These are phyloP conservation scores for Pseudodiploospora longispora DNA, from an alignment of 2,329 filamentous ascomycete species.

Conservation along the genomic window DNA sequence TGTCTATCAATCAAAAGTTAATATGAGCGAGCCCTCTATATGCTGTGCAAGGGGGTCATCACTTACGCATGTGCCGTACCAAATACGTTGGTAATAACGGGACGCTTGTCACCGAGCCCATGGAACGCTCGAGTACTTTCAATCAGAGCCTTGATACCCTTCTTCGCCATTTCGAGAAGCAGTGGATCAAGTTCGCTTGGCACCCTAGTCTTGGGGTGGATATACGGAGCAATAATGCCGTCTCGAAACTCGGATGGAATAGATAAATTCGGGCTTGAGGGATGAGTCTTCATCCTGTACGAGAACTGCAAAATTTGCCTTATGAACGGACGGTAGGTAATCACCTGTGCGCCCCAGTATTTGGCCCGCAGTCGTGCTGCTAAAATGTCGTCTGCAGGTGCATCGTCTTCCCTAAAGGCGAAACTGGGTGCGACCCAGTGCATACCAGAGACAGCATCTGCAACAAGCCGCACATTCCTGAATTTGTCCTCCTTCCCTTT, in stretches of 20 bases:
- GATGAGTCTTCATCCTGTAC: conserved; percentile 27
- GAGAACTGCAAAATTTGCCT: conserved; percentile 46
- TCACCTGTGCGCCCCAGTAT: conserved; percentile 86
- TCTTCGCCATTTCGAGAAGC: conserved; percentile 46
- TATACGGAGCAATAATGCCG: conserved; percentile 27
- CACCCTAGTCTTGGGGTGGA: conserved; percentile 28
- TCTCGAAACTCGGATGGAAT: conserved; percentile 27
- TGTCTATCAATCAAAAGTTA: conserved; percentile 48
- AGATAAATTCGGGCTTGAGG: conserved; percentile 24
- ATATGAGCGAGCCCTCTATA: conserved; percentile 8
- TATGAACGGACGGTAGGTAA: conserved; percentile 76
- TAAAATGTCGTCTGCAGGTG: conserved; percentile 68
- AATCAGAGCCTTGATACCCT: conserved; percentile 67
- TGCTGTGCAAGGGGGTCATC: not conserved
- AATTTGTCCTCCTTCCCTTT: conserved; percentile 28
- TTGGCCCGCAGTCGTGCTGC: conserved; percentile 81
- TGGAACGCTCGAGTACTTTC: conserved; percentile 80
- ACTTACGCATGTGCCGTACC: conserved; percentile 93
- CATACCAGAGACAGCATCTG: conserved; percentile 33
- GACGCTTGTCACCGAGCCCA: conserved; percentile 51
- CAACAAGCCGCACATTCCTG: conserved; percentile 38
- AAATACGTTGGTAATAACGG: conserved; percentile 92
- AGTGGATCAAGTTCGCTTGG: conserved; percentile 34
- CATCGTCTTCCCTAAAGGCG: conserved; percentile 57
- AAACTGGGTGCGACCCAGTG: conserved; percentile 42